Base-by-base conservation (phyloP, 2,329 filamentous ascomycete species). In the Bipolaris victoriae region DNA sequence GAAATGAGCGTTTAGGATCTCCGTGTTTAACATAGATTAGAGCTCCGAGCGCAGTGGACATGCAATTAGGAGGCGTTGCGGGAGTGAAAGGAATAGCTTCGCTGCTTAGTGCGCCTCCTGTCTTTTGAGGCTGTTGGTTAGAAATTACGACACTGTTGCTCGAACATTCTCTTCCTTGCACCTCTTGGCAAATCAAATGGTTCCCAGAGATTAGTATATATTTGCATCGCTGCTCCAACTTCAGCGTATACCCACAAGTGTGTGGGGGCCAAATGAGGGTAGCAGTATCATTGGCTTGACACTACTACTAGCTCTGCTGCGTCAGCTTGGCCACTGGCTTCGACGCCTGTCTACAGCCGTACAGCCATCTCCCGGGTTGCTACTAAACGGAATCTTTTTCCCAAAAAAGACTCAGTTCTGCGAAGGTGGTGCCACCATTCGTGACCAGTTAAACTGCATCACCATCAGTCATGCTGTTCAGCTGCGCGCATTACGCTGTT, bases 1-100 rank as follows among this genome's bases (percentile, higher is more conserved):
- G 2, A 73, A 73, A 68, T 73, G 44, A 16, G 46, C 18, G 1
- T 43, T 13, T 22, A 29, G 1, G 2, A 2, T 6, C 15, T 33
- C n/a, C 3, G 7, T 22, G 11, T 35, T 20, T 22, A 48, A 26
- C 29, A 22, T 29, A 49, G 35, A 49, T 7, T 39, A 29, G 10
- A 37, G 7, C 22, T 15, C 10, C 16, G 20, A 5, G 22, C 46
- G 46, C n/a, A 24, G 35, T 6, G 20, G 20, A 7, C 9, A 7
- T 16, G 20, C 11, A 26, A n/a, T 39, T 10, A 49, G 15, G 31
- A 5, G 24, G 33, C 7, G 24, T n/a, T 35, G 29, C 5, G 11
- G 29, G 44, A 44, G 15, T 24, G 24, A 5, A 47, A 36, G 33
- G 6, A 35, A 36, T 15, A 47, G 29, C 44, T n/a, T 4, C 9